Conservation (phyloP, 106 monocot genomes). For the Allium sativum region DNA sequence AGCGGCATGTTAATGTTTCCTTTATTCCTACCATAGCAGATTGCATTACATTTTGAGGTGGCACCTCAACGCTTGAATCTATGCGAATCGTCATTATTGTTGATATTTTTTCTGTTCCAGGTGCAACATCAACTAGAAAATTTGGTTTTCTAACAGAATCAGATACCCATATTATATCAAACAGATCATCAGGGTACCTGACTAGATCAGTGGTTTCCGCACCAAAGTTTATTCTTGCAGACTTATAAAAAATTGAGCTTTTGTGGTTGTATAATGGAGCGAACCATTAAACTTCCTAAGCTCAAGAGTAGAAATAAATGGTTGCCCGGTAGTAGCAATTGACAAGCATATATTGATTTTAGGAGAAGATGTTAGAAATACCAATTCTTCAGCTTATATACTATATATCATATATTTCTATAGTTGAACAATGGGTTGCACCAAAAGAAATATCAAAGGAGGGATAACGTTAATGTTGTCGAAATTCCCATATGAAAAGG, state of each 20-base stretch:
- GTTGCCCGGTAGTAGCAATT: constrained; percentile 78
- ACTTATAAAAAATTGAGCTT: constrained; percentile 65
- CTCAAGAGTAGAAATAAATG: constrained; percentile 95
- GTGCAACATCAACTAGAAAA: constrained; percentile 90
- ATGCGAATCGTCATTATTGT: constrained; percentile 49
- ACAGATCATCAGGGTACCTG: constrained; percentile 97
- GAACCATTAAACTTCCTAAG: constrained; percentile 95
- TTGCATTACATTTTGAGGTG: constrained; percentile 87
- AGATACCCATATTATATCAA: constrained; percentile 92
- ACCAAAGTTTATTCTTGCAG: constrained; percentile 98
- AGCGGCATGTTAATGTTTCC: constrained; percentile 75
- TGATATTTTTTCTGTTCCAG: constrained; percentile 76
- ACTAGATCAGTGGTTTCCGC: constrained; percentile 72
- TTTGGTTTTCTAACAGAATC: constrained; percentile 80
- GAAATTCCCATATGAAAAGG: constrained; percentile 89
- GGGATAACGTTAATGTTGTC: constrained; percentile 73
- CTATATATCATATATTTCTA: constrained; percentile 65
- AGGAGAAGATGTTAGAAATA: constrained; percentile 65
- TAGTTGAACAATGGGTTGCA: constrained; percentile 74
- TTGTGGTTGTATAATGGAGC: constrained; percentile 54
- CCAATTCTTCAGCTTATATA: constrained; percentile 49
- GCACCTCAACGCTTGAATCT: constrained; percentile 22
- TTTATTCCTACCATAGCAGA: constrained; percentile 82
- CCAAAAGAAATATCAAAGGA: constrained; percentile 82
- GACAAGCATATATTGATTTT: constrained; percentile 70